Base-by-base conservation (phyloP, 148 eudicot genomes). In the Camellia sinensis region DNA sequence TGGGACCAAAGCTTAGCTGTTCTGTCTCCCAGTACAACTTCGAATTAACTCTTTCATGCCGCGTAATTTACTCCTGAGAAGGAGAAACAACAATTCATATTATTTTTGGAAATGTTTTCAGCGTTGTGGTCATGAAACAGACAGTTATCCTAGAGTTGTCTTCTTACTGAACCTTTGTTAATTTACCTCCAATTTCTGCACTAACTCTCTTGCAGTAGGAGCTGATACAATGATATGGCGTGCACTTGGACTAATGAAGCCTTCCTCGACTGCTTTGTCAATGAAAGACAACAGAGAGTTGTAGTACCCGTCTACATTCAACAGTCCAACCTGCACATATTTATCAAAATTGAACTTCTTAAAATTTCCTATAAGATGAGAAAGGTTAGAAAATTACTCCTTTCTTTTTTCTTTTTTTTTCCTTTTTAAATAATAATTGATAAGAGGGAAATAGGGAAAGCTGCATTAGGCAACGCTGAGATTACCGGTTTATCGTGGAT, bases 401-500 rank as follows among this genome's bases (percentile, higher is more conserved):
- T 29, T 29, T 29, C 37, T 29, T 29, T 29, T 29, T 29, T 29
- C 37, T 29, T 29, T 29, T 29, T 29, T 29, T 29, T 29, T 29
- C 37, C 37, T 29, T 29, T 29, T 1, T 29, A 29, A 29, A 29
- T 29, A 29, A 29, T 29, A 29, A 29, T 29, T 29, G 37, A 29
- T 29, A 29, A 29, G 37, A 29, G 37, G 37, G 37, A 29, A 29
- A 29, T 29, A 29, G 37, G 37, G 37, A 29, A 29, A 29, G 37
- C 37, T 29, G 37, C 37, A 29, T 29, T 29, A 29, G 37, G 37
- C 37, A 29, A 29, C 37, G 37, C 1, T 29, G 37, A 29, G 37
- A 29, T 78, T 91, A 93, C 94, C 61, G 95, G 97, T 61, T 93
- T 91, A 29, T 93, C 93, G 80, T 93, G 95, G 71, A 93, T 91